Base-by-base conservation (phyloP, 306 rosid species). In the Trichosanthes cucumerina region DNA sequence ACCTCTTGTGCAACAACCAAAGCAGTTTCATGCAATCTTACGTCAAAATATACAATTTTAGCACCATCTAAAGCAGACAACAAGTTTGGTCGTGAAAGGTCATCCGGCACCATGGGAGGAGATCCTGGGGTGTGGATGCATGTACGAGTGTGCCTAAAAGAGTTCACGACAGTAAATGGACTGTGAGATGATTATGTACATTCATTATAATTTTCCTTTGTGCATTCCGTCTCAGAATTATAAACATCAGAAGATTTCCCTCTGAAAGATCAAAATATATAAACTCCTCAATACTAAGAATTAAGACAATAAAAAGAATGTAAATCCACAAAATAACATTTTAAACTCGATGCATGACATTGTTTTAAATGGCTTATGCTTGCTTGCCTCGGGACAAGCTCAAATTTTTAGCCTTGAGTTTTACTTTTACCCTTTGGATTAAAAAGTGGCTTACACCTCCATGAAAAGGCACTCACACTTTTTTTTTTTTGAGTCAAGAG, bases 1-100 rank as follows among this genome's bases (percentile, higher is more conserved):
- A 95, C 99, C 97, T 92, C 97, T 80, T 84, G 87, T 12, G 96
- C 97, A 77, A 92, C 87, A 80, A 92, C 64, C 76, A 91, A 84
- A 82, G 97, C 93, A 81, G 90, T 86, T 85, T 95, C 91, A 4
- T 79, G 85, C 75, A 86, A 78, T 66, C 90, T 83, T 53, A 89
- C 92, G 81, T 95, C 97, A 36, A 81, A 84, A 85, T 88, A 95
- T 58, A 85, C 88, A 78, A 95, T 82, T 88, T 87, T 87, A 66
- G 99, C 92, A 65, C 88, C 97, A 84, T 88, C 85, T 81, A 92
- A 78, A 21, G 95, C 89, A 80, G 96, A 92, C 54, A 79, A 81
- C 57, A 95, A 52, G 80, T 81, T 88, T 43, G 90, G 78, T 66
- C 8, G 85, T 15, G 96, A 82, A 78, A 92, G 82, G 80, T 95